These are phyloP conservation scores for Babesia bovis DNA, from an alignment of 169 alveolate species.

Conservation along the genomic window DNA sequence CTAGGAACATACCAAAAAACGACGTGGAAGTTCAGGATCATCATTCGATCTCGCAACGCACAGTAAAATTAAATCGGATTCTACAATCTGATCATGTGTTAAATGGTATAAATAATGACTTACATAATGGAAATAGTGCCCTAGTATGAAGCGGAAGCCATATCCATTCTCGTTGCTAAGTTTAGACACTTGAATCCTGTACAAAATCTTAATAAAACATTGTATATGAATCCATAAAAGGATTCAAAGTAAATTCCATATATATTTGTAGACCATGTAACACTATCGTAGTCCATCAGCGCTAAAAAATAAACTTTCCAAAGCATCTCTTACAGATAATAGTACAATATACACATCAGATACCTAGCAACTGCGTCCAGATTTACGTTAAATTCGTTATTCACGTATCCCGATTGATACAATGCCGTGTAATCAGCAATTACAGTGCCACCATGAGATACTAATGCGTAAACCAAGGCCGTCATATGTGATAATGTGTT, in stretches of 20 bases:
- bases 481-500: conserved; percentile 51
- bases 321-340: too few species aligned
- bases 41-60: conserved; percentile 52
- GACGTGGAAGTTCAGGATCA: conserved; percentile 33
- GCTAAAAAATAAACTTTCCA: too few species aligned
- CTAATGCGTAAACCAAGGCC: conserved; percentile 39
- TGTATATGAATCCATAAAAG: too few species aligned
- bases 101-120: neutral
- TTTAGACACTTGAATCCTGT: conserved; percentile 42
- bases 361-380: conserved; percentile 61
- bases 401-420: neutral
- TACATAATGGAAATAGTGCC: conserved; percentile 42
- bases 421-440: conserved; percentile 64
- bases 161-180: conserved; percentile 18
- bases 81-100: conserved; percentile 9
- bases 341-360: too few species aligned
- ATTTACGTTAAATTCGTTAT: conserved; percentile 29
- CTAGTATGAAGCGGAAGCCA: conserved; percentile 30
- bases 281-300: too few species aligned
- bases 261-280: too few species aligned
- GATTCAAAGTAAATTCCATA: too few species aligned
- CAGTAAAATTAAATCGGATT: conserved; percentile 16
- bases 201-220: too few species aligned
- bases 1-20: conserved; percentile 39
- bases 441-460: conserved; percentile 47